These are phyloP conservation scores for Pythium chondricola DNA, from an alignment of 352 stramenopile species.

Conservation along the genomic window DNA sequence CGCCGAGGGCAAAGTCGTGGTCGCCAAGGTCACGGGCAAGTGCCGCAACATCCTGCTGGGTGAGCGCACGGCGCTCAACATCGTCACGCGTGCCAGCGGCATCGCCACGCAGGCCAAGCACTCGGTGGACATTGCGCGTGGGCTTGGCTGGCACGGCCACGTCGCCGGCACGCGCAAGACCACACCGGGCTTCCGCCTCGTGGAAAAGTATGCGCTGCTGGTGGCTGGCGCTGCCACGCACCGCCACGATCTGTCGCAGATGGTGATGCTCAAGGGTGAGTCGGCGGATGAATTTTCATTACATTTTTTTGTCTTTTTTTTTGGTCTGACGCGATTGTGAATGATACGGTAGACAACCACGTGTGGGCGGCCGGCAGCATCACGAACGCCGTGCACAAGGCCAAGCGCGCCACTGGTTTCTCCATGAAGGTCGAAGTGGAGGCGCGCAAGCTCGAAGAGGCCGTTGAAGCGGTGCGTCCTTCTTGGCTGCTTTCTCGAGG, in stretches of 20 bases:
- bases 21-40: constrained; percentile 93
- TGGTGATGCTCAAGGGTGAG: constrained; percentile 98
- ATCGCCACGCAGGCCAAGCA: constrained; percentile 87
- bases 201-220: constrained; percentile 99
- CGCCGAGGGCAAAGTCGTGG: constrained; percentile 73
- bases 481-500: background rate
- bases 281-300: too few relatives aligned
- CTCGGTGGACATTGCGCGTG: constrained; percentile 60
- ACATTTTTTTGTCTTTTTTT: too few relatives aligned
- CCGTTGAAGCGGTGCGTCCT: constrained; percentile 88
- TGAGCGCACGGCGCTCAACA: constrained; percentile 97
- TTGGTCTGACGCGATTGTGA: too few relatives aligned
- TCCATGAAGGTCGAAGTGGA: constrained; percentile 99
- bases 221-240: constrained; percentile 93
- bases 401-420: constrained; percentile 91
- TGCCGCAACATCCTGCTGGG: constrained; percentile 92
- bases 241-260: constrained; percentile 96
- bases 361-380: constrained; percentile 95
- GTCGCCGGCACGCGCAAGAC: constrained; percentile 98
- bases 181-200: constrained; percentile 96
- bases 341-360: constrained; percentile 96
- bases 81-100: constrained; percentile 93
- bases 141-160: constrained; percentile 87
- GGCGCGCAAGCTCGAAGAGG: constrained; percentile 92
- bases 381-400: constrained; percentile 90